phyloP scores from a whole-genome alignment of 2,329 filamentous ascomycete genomes.

The Hymenoscyphus fructigenus region DNA sequence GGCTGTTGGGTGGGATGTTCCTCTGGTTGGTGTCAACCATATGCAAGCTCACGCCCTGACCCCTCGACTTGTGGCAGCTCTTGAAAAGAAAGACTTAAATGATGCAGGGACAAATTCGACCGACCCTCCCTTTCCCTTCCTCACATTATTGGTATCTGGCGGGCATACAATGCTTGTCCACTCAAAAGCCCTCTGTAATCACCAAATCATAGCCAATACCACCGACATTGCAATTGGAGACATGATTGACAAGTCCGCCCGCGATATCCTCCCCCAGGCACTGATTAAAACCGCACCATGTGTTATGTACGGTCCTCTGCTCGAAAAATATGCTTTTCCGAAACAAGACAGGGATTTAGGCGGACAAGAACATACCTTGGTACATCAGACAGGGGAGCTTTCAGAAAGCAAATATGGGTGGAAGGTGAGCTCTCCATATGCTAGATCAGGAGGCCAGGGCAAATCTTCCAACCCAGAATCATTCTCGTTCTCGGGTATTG shows the following conservation, averaged over 20 bases:
- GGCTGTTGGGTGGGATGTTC: conserved; percentile 77
- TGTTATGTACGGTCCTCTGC: conserved; percentile 76
- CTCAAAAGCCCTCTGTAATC: conserved; percentile 65
- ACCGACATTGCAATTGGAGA: conserved; percentile 87
- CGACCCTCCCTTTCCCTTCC: conserved; percentile 71
- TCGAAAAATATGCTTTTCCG: conserved; percentile 79
- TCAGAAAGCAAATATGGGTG: conserved; percentile 53
- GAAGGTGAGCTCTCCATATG: conserved; percentile 64
- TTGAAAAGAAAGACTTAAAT: conserved; percentile 39
- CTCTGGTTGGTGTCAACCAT: conserved; percentile 85
- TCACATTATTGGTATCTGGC: conserved; percentile 86
- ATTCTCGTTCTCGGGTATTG: conserved; percentile 75
- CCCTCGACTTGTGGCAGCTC: conserved; percentile 69
- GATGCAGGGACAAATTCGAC: conserved; percentile 4
- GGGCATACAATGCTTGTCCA: conserved; percentile 87
- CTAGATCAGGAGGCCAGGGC: conserved; percentile 51
- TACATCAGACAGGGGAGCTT: background rate
- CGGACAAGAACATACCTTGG: background rate
- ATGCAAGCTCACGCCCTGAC: conserved; percentile 97
- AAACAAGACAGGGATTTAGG: conserved; percentile 30
- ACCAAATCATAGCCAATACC: conserved; percentile 71
- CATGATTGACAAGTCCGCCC: conserved; percentile 82
- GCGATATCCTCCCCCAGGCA: conserved; percentile 66
- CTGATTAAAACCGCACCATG: conserved; percentile 54
- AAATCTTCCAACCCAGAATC: conserved; percentile 34